Conservation (phyloP, 805 yeast genomes). For the Kregervanrija delftensis region DNA sequence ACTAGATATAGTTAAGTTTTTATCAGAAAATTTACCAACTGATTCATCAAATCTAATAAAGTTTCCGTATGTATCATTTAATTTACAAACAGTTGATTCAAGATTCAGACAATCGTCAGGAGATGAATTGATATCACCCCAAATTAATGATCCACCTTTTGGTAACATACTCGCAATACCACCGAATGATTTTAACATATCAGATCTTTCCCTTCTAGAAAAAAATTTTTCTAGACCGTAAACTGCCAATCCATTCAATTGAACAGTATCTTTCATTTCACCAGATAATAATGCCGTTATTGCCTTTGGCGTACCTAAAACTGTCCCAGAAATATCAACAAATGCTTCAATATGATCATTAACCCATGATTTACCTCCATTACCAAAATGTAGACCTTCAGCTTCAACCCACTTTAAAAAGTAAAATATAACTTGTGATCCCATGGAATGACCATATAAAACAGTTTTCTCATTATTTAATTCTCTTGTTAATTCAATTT, state of each 20-base stretch:
- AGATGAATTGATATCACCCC: constrained; percentile 69
- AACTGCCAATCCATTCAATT: constrained; percentile 84
- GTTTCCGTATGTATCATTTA: constrained; percentile 49
- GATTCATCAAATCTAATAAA: constrained; percentile 60
- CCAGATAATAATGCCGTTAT: constrained; percentile 91
- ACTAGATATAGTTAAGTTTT: constrained; percentile 58
- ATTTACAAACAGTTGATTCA: constrained; percentile 6
- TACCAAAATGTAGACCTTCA: constrained; percentile 68
- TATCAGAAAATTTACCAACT: constrained; percentile 34
- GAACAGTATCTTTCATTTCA: constrained; percentile 97
- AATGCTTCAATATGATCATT: constrained; percentile 74
- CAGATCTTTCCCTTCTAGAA: constrained; percentile 81
- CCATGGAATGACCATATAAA: constrained; percentile 94
- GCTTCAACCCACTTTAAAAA: constrained; percentile 98
- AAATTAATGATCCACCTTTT: constrained; percentile 83
- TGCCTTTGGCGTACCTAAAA: constrained; percentile 91
- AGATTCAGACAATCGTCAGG: constrained; percentile 53
- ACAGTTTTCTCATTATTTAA: constrained; percentile 60
- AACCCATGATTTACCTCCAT: constrained; percentile 90
- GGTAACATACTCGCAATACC: constrained; percentile 95
- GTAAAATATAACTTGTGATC: constrained; percentile 80
- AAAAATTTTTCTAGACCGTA: constrained; percentile 93
- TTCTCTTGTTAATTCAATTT: constrained; percentile 55
- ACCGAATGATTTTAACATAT: constrained; percentile 81
- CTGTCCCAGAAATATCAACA: constrained; percentile 85